Evolutionary conservation across 1,284 basidiomycete genomes (phyloP).

Genomic region (Ceratobasidium sp.): DNA sequence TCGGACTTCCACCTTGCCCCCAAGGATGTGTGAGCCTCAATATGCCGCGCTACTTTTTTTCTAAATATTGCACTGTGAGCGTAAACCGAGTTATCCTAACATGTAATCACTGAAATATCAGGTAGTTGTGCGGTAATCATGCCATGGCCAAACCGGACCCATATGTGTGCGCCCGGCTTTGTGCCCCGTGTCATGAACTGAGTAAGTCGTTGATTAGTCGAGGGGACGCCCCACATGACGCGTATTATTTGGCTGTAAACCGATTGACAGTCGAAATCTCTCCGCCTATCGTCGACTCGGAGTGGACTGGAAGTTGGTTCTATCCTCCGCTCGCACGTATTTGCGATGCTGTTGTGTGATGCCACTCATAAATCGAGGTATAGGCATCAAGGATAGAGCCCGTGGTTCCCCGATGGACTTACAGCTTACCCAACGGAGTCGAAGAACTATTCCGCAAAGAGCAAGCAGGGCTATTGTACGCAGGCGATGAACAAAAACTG

Average conservation of each 20-base stretch:
- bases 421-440: neutral
- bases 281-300: no score
- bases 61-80: constrained; percentile 25
- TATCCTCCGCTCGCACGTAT: no score
- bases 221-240: no score
- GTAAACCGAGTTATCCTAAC: neutral
- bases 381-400: no score
- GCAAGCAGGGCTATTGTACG: neutral
- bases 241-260: neutral
- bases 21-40: constrained; percentile 14
- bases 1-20: constrained; percentile 8
- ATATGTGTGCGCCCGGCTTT: constrained; percentile 6
- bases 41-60: constrained; percentile 24
- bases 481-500: neutral
- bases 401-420: no score
- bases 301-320: no score
- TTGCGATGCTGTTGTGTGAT: no score
- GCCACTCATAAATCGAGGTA: no score
- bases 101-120: neutral
- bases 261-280: no score
- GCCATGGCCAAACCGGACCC: constrained; percentile 15
- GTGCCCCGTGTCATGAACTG: constrained; percentile 6
- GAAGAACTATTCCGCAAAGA: no score
- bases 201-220: neutral
- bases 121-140: neutral